Evolutionary conservation across 345 rosid species (phyloP), one percentile per base, ranked within the genome.

Genomic region (Dovyalis caffra): DNA sequence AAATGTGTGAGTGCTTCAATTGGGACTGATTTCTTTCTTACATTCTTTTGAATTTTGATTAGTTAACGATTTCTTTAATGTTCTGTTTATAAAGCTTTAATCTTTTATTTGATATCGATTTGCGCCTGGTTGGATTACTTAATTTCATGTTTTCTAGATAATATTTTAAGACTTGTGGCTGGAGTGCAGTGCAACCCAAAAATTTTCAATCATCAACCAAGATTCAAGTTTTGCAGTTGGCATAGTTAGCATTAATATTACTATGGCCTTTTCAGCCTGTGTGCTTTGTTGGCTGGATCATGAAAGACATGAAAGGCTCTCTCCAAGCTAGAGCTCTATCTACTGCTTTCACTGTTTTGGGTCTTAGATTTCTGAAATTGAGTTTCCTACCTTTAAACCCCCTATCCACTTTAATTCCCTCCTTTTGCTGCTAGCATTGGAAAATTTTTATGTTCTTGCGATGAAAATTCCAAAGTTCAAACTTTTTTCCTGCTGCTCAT

Each of bases 1-100:
- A 70, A 88, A 87, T 12, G 91, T 77, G 95, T 94, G 83, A 83
- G 95, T 76, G 72, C 76, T 78, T 53, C 29, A 20, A 51, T 51
- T 21, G 8, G 20, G 57, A 51, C 25, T 56, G 31, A 33, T 74
- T 66, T 77, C 43, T 20, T 49, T 0, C 8, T 56, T 69, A 28
- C 31, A 0, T 18, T 35, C 4, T 71, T 71, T 75, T 76, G 51
- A 47, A 56, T 70, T 45, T 51, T 51, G 73, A 38, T 58, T 71
- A 51, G 64, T 74, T 37, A 8, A 18, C 5, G 4, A 68, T n/a
- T 20, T 37, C 28, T 23, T 28, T 33, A 32, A 32, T 32, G 51
- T 28, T 38, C 57, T 23, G 6, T 32, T 32, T 31, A 63, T 63
- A 29, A 18, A 32, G 25, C 38, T 63, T 31, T 21, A 32, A 29